Base-by-base conservation (phyloP, 2,329 filamentous ascomycete genomes). In the Fusarium sp. region DNA sequence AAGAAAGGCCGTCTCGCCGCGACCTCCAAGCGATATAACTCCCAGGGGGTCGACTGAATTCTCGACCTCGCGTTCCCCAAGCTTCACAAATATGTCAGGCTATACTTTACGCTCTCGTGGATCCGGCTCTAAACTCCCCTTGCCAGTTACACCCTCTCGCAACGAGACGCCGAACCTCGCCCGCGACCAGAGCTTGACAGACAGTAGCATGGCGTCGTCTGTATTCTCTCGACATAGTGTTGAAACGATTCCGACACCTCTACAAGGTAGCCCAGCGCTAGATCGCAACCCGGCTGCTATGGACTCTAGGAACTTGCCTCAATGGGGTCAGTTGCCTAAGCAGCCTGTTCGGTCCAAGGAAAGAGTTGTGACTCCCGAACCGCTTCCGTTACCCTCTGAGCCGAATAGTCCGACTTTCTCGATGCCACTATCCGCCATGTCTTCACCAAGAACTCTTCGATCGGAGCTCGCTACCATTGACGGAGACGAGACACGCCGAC, bases 201-300 rank as follows among this genome's bases (percentile, higher is more conserved):
- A 82, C 54, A 82, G 79, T 69, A 83, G 80, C 73, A 79, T 81
- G 77, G 65, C 77, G 0, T 82, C 80, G 10, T 83, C 81, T 3
- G 69, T 80, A 7, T 81, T 83, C 28, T 81, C 79, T 30, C 75
- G 75, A 1, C 69, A 75, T 22, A 80, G 79, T 49, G 49, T 79
- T 55, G 72, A 79, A 37, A 76, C 76, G 3, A 74, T 67, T 9
- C 72, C 78, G 1, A 81, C 79, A 11, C 75, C 77, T 1, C 52
- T 71, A 2, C 70, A 75, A 9, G 62, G 69, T 14, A 80, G 77
- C 46, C 78, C 78, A 2, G 71, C 68, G 5, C 43, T 77, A 7
- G 71, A 72, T 13, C 66, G 56, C 33, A 62, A 56, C 8, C 30
- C 46, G 6, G 39, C 57, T 44, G 49, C 54, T 7, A 39, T 59